Percentiles rank a stretch among this genome's conserved stretches.
Conservation (phyloP, 2,329 filamentous ascomycete species). For the Colletotrichum camelliae region DNA sequence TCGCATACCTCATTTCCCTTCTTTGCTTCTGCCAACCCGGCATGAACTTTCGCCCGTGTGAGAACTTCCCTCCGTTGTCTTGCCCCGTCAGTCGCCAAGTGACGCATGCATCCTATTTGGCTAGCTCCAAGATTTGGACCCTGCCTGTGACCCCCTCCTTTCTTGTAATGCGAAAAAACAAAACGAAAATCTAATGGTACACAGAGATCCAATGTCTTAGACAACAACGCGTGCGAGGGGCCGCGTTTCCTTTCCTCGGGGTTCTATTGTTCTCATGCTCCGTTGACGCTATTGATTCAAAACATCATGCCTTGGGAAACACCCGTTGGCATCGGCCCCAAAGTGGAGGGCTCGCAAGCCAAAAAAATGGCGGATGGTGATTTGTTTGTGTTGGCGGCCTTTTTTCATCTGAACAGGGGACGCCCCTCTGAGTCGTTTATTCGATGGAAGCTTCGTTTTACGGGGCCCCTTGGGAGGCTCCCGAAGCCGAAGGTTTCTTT, state of each 20-base stretch:
- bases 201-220: conserved; percentile 8
- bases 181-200: background rate
- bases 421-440: background rate
- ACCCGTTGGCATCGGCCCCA: background rate
- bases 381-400: background rate
- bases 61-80: background rate
- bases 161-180: background rate
- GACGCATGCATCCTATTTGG: background rate
- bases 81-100: background rate
- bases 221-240: background rate
- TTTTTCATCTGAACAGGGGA: background rate
- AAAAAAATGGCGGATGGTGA: background rate
- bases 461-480: background rate
- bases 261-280: background rate
- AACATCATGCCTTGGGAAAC: background rate
- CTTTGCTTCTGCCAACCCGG: background rate
- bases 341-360: background rate
- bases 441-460: background rate
- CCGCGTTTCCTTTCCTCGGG: background rate
- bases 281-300: background rate
- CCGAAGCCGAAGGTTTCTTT: background rate
- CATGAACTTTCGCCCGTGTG: background rate
- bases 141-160: background rate
- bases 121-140: background rate
- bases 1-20: background rate